Conservation (phyloP, 306 rosid species). For the Quercus variabilis region DNA sequence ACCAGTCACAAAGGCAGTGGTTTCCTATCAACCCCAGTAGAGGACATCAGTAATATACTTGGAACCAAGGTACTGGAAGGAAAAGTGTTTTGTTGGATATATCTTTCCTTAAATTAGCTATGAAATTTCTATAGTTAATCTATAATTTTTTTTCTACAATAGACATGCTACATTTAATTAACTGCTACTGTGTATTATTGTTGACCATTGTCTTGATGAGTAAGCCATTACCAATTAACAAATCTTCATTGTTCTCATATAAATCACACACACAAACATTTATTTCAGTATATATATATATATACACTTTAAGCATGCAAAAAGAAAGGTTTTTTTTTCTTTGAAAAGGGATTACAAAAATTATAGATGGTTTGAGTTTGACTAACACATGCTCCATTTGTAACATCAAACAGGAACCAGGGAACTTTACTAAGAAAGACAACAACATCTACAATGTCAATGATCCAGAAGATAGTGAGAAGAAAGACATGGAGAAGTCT, state of each 20-base stretch:
- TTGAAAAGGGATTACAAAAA: background rate
- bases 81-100: background rate
- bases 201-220: background rate
- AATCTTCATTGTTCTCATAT: background rate
- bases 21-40: background rate
- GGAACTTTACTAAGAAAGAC: constrained; percentile 22
- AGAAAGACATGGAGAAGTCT: constrained; percentile 9
- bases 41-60: constrained; percentile 5
- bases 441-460: background rate
- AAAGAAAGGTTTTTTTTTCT: too few species aligned
- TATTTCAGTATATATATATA: background rate
- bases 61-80: background rate
- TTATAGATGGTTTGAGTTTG: background rate
- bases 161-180: background rate
- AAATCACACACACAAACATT: background rate
- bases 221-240: background rate
- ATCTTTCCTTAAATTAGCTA: background rate
- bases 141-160: background rate
- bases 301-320: background rate
- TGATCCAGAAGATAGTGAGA: constrained; percentile 5
- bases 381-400: background rate
- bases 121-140: background rate
- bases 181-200: background rate
- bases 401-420: constrained; percentile 26
- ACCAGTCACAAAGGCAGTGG: background rate